phyloP scores from a whole-genome alignment of 2,329 filamentous ascomycete species.

The Xylaria sp. region DNA sequence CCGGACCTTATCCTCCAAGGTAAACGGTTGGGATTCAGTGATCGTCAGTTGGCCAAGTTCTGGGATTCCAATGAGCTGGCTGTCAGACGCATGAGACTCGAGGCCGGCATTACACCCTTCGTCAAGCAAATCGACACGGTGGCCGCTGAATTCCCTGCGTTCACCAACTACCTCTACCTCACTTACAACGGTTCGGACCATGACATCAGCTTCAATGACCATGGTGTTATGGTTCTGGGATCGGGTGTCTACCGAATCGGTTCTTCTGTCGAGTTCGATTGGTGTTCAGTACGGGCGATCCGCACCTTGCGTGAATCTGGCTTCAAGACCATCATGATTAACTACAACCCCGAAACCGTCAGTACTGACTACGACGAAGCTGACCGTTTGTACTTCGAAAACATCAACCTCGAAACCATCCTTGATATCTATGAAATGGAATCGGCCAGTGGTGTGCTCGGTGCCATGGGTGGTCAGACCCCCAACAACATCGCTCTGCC shows the following conservation, averaged over 20 bases:
- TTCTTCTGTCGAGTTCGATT: conserved; percentile 97
- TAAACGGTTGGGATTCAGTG: conserved; percentile 91
- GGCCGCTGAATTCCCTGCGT: conserved; percentile 89
- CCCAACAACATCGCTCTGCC: conserved; percentile 96
- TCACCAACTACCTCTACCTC: conserved; percentile 92
- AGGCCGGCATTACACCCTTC: conserved; percentile 77
- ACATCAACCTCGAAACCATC: conserved; percentile 83
- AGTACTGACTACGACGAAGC: conserved; percentile 91
- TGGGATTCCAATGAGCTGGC: conserved; percentile 92
- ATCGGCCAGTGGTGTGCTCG: conserved; percentile 74
- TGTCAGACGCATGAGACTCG: conserved; percentile 75
- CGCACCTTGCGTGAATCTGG: conserved; percentile 78
- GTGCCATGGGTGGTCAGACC: conserved; percentile 95
- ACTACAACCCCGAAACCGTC: conserved; percentile 83
- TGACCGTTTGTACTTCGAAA: conserved; percentile 92
- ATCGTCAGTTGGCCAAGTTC: conserved; percentile 89
- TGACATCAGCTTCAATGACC: conserved; percentile 79
- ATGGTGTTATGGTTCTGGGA: conserved; percentile 92
- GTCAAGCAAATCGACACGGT: conserved; percentile 99
- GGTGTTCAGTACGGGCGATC: conserved; percentile 94
- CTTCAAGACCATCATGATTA: conserved; percentile 84
- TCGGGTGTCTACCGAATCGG: conserved; percentile 97
- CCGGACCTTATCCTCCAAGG: conserved; percentile 68
- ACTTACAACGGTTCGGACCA: conserved; percentile 90
- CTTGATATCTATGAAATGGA: conserved; percentile 93